Evolutionary conservation across 2,329 filamentous ascomycete genomes (phyloP), one percentile per base, ranked within the genome.

Genomic region (Claviceps arundinis): DNA sequence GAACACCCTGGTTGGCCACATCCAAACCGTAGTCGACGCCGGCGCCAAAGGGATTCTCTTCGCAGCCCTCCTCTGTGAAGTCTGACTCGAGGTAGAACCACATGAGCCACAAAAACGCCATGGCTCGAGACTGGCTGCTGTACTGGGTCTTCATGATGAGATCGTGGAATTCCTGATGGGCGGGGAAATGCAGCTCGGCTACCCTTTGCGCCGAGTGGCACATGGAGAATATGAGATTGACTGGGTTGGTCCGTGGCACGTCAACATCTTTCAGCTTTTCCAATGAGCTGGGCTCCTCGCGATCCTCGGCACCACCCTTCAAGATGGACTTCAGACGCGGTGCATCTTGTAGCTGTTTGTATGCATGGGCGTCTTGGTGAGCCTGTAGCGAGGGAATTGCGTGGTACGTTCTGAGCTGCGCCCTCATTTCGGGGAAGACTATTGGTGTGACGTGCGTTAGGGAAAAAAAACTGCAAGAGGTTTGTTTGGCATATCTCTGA

Each of bases 391-490:
- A 96, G 14, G 93, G 93, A 58, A 98, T 98, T 13, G 93, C 91
- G 66, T 98, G 93, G 71, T 98, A 98, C 38, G 93, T 98, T 65
- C 93, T 85, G 37, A 98, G 76, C 65, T 98, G 93, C 34, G 93
- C 93, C 69, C 93, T 87, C 93, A 98, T 98, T 68, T 98, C 93
- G 22, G 93, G 93, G 66, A 98, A 98, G 75, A 98, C 93, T 95
- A 65, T 50, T 17, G 5, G 19, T 2, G 37, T 13, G 41, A 38
- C 14, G 16, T n/a, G 19, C 6, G 30, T 52, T 47, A 48, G 37
- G n/a, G 1, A 17, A 41, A 11, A 34, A 37, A 14, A 8, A 43
- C 26, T 9, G 26, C 26, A 30, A 30, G 26, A 30, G 26, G 26
- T 30, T 30, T 8, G 26, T 30, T 30, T 30, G 26, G 26, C 8